Evolutionary conservation across 2,329 filamentous ascomycete genomes (phyloP).

Genomic region (Macroventuria anomochaeta): DNA sequence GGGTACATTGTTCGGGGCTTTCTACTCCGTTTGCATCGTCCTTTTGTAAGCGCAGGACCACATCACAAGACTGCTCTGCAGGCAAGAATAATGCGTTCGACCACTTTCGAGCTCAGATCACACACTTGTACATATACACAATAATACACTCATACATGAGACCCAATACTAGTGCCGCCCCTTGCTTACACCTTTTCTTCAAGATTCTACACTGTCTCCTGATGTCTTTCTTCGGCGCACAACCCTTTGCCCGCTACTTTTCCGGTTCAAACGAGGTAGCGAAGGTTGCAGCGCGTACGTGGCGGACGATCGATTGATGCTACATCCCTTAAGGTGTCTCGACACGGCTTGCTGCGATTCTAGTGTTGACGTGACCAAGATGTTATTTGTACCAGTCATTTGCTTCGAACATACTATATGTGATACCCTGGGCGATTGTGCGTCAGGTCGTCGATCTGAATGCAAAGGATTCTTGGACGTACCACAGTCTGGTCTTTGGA

Average conservation of each 20-base stretch:
- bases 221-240: conserved; percentile 65
- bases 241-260: conserved; percentile 68
- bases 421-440: conserved; percentile 73
- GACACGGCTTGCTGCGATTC: conserved; percentile 68
- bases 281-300: conserved; percentile 69
- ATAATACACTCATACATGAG: too few relatives aligned
- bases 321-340: conserved; percentile 73
- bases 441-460: conserved; percentile 52
- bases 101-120: too few relatives aligned
- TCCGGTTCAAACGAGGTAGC: conserved; percentile 65
- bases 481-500: conserved; percentile 70
- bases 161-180: too few relatives aligned
- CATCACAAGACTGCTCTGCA: too few relatives aligned
- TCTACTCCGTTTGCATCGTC: too few relatives aligned
- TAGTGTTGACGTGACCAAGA: conserved; percentile 67
- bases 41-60: too few relatives aligned
- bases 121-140: too few relatives aligned
- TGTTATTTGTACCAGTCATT: conserved; percentile 75
- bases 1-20: too few relatives aligned
- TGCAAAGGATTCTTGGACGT: conserved; percentile 67
- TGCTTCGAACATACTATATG: conserved; percentile 70
- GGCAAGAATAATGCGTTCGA: too few relatives aligned
- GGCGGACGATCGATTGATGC: conserved; percentile 62
- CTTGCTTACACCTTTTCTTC: too few relatives aligned
- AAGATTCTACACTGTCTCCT: conserved; percentile 69